Conservation (phyloP, 2,329 filamentous ascomycete species). For the Curvularia sp. region DNA sequence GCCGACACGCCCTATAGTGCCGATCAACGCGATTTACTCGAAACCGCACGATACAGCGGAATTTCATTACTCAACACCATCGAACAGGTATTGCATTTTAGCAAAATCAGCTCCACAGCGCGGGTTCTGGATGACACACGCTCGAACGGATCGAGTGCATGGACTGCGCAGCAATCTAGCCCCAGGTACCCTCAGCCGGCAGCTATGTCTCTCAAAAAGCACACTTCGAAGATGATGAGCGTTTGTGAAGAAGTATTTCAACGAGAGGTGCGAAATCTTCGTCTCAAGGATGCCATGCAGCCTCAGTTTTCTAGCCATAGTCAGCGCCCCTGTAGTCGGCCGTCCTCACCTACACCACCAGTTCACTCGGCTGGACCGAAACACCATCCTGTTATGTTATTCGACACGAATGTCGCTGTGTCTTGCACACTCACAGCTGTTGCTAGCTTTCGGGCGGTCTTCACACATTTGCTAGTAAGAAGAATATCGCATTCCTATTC, state of each 20-base stretch:
- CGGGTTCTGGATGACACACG: background rate
- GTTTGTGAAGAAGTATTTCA: conserved; percentile 13
- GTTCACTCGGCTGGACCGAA: background rate
- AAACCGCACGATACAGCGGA: conserved; percentile 13
- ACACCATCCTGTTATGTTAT: conserved; percentile 5
- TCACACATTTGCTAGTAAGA: conserved; percentile 14
- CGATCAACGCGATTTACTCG: conserved; percentile 12
- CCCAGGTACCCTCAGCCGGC: background rate
- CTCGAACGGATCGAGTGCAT: conserved; percentile 2
- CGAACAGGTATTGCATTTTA: conserved; percentile 17
- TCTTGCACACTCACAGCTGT: conserved; percentile 8
- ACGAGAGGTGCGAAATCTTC: conserved; percentile 5
- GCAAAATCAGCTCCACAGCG: conserved; percentile 12
- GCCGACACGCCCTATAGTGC: conserved; percentile 9
- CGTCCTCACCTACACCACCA: background rate
- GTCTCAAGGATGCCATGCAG: conserved; percentile 10
- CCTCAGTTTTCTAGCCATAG: background rate
- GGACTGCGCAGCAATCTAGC: conserved; percentile 4
- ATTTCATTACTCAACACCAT: conserved; percentile 14
- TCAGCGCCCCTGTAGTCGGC: background rate
- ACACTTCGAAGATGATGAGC: background rate
- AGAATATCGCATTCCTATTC: no score
- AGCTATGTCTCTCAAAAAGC: background rate
- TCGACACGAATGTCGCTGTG: conserved; percentile 10
- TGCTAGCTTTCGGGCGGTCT: conserved; percentile 12